Evolutionary conservation across 345 rosid species (phyloP).

Genomic region (Brassica incana): DNA sequence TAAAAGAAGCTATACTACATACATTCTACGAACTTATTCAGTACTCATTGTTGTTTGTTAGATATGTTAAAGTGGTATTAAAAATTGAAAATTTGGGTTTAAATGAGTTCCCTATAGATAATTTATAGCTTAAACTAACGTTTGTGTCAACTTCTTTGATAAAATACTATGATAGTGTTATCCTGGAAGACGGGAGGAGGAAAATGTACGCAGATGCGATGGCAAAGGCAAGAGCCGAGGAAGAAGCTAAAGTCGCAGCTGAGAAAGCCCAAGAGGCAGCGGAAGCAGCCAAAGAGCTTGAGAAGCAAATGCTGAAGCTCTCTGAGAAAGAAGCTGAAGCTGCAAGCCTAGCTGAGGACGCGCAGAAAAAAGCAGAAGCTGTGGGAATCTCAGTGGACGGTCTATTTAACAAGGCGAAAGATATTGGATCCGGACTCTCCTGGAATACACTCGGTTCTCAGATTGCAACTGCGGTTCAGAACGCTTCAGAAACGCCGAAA

Average conservation of each 20-base stretch:
- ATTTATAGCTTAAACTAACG: background rate
- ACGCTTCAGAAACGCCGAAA: constrained; percentile 42
- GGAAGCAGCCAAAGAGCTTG: constrained; percentile 42
- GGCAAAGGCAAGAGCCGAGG: constrained; percentile 66
- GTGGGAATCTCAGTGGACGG: constrained; percentile 51
- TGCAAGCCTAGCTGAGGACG: constrained; percentile 59
- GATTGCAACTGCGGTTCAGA: constrained; percentile 54
- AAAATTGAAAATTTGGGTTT: background rate
- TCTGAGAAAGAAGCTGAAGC: constrained; percentile 58
- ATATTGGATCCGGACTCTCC: constrained; percentile 59
- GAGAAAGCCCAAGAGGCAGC: constrained; percentile 66
- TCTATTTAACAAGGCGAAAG: constrained; percentile 68
- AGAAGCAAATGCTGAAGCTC: constrained; percentile 54
- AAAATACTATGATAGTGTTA: constrained; percentile 46
- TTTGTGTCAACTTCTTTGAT: background rate
- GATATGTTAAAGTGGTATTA: background rate
- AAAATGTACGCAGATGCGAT: constrained; percentile 63
- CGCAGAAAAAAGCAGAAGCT: constrained; percentile 57
- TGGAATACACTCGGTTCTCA: constrained; percentile 74
- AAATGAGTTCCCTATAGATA: background rate
- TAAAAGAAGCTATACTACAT: constrained; percentile 26
- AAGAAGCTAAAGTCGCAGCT: constrained; percentile 57
- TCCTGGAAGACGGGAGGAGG: constrained; percentile 90
- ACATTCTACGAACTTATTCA: background rate
- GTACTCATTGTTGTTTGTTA: background rate